Conservation (phyloP, 495 filamentous ascomycete genomes). For the Thozetella sp. region DNA sequence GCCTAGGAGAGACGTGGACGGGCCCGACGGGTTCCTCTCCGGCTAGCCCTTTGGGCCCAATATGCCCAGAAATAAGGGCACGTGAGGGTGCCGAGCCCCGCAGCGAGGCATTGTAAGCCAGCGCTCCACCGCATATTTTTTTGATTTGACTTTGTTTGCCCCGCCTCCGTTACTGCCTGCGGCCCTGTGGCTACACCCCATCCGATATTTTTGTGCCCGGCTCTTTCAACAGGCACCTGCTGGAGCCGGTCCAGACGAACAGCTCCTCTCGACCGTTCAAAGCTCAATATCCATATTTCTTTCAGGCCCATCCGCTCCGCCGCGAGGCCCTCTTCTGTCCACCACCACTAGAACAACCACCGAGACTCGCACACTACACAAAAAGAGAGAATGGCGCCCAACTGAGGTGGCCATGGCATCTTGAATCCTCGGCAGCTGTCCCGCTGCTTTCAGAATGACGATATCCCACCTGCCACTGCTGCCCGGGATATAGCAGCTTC, state of each 20-base stretch:
- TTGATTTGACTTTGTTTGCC: slow-evolving; percentile 3
- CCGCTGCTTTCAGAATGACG: slow-evolving; percentile 2
- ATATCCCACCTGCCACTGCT: neutral
- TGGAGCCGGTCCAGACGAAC: neutral
- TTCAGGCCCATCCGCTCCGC: too few species aligned
- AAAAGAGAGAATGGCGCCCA: neutral
- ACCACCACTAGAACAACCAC: too few species aligned
- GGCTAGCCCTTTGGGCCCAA: neutral
- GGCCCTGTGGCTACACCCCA: neutral
- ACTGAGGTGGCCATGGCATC: slow-evolving; percentile 1
- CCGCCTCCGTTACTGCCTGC: slow-evolving; percentile 2
- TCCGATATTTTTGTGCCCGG: neutral
- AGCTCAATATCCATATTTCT: too few species aligned
- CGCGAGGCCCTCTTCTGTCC: too few species aligned
- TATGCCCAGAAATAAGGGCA: neutral
- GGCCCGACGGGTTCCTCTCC: neutral
- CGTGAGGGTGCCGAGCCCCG: neutral
- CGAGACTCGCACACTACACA: neutral
- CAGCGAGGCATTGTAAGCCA: neutral
- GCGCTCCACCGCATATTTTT: slow-evolving; percentile 1
- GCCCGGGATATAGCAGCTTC: neutral
- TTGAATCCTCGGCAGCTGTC: neutral
- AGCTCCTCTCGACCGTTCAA: too few species aligned
- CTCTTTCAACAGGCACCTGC: neutral
- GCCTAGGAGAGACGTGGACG: neutral